Conservation (phyloP, 371 early-diverging fungal genomes). For the Circinella umbellata region DNA sequence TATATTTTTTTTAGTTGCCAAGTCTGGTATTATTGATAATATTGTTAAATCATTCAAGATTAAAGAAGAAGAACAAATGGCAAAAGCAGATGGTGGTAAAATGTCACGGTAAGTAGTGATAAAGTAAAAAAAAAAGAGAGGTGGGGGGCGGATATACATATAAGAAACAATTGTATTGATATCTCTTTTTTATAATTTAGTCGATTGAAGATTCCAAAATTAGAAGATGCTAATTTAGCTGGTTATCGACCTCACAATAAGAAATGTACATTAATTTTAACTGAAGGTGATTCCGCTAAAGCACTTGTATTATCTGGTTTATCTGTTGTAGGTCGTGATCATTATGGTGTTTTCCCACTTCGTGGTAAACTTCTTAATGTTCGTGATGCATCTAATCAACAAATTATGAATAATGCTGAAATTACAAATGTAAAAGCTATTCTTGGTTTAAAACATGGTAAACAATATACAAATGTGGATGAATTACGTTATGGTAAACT, state of each 20-base stretch:
- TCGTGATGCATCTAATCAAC: conserved; percentile 86
- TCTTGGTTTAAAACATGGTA: conserved; percentile 95
- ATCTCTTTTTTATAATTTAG: conserved; percentile 25
- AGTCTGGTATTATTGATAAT: conserved; percentile 89
- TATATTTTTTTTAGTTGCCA: conserved; percentile 47
- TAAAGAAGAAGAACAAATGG: conserved; percentile 87
- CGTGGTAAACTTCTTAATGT: conserved; percentile 99
- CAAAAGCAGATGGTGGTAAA: conserved; percentile 93
- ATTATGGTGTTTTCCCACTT: conserved; percentile 98
- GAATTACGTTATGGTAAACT: conserved; percentile 96
- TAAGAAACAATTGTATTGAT: background rate
- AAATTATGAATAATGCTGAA: conserved; percentile 92
- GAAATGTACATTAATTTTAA: conserved; percentile 97
- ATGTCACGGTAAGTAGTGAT: conserved; percentile 38
- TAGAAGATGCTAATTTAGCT: conserved; percentile 99
- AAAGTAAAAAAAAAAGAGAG: too few relatives aligned
- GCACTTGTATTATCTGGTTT: conserved; percentile 95
- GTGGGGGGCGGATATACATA: background rate
- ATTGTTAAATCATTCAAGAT: conserved; percentile 81
- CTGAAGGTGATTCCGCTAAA: conserved; percentile 99
- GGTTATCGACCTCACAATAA: conserved; percentile 78
- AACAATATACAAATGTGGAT: conserved; percentile 76
- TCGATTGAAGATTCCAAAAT: conserved; percentile 91
- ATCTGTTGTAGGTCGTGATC: conserved; percentile 93
- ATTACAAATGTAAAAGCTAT: conserved; percentile 95